Base-by-base conservation (phyloP, 306 rosid species). In the Sphenostylis stenocarpa region DNA sequence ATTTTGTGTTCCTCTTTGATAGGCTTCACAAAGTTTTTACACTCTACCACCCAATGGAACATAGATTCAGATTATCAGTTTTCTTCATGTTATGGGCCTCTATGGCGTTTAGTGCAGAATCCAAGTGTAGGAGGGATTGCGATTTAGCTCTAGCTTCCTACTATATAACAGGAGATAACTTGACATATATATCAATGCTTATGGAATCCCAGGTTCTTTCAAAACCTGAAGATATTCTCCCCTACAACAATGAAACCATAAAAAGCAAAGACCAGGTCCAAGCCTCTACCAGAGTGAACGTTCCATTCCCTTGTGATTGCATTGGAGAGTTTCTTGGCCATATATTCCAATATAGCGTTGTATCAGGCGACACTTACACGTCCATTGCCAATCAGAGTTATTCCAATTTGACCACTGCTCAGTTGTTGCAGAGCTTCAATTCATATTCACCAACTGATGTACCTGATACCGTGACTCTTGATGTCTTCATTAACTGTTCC, bases 261-360 rank as follows among this genome's bases (percentile, higher is more conserved):
- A n/a, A 49, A 45, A 84, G 0, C 87, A 62, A 17, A 76, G 84
- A 89, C 52, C 1, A 0, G 21, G 8, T 88, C 3, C 4, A 0
- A 6, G 4, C 17, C 12, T 55, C 2, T 3, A 72, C 5, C 6
- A 88, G 92, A 56, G 53, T 88, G 62, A 86, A 91, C 67, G 66
- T 89, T 72, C 93, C 93, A 2, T 91, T 91, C 81, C 41, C 82
- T 8, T 93, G 97, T 60, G 85, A 19, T 31, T 91, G 93, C 64
- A 64, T 91, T 48, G 91, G 52, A 14, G 33, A 71, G 36, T 89
- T 75, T 70, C 66, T 87, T 4, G 96, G 93, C 21, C 87, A 91
- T 43, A 57, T 4, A 3, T 93, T 93, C 52, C 29, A 55, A 4
- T 87, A 91, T 83, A 1, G 9, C 7, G 73, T 86, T 63, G 4